Evolutionary conservation across 768 basidiomycete species (phyloP).

Genomic region (Trametes cingulata): DNA sequence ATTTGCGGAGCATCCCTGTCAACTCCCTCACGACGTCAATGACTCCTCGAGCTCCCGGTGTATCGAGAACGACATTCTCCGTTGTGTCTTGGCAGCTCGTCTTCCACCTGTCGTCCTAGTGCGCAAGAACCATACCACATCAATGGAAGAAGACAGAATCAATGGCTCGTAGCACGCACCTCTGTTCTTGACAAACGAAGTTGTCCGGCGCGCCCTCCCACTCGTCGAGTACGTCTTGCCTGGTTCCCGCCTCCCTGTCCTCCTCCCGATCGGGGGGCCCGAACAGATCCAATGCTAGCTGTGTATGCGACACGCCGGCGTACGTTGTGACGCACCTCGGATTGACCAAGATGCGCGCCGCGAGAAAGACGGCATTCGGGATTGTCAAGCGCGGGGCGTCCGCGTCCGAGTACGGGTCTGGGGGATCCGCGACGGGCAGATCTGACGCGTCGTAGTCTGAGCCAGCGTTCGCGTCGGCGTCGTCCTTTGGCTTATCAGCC

Average conservation of each 20-base stretch:
- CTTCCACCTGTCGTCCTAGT: constrained; percentile 83
- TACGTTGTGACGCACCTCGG: constrained; percentile 98
- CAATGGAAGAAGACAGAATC: background rate
- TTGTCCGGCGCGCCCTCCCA: constrained; percentile 97
- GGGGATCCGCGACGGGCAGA: constrained; percentile 26
- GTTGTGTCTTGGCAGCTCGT: constrained; percentile 85
- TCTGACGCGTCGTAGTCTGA: constrained; percentile 81
- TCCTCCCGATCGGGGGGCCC: constrained; percentile 51
- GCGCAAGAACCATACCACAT: constrained; percentile 2
- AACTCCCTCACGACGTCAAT: background rate
- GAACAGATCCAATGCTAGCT: constrained; percentile 92
- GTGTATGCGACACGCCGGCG: constrained; percentile 94
- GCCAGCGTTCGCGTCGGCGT: constrained; percentile 80
- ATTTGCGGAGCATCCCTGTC: too few species aligned
- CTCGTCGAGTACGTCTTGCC: constrained; percentile 86
- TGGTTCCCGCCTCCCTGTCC: constrained; percentile 39
- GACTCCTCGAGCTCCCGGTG: constrained; percentile 60
- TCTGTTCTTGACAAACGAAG: constrained; percentile 97
- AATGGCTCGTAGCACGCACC: constrained; percentile 56
- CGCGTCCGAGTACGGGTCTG: constrained; percentile 39
- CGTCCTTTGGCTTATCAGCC: constrained; percentile 36
- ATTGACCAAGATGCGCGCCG: constrained; percentile 92
- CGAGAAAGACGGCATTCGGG: constrained; percentile 85
- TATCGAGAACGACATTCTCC: constrained; percentile 81
- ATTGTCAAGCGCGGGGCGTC: constrained; percentile 50